Percentiles rank a stretch among this genome's conserved stretches.
Evolutionary conservation across 2,329 filamentous ascomycete species (phyloP).

Genomic region (Cladosporium sp.): DNA sequence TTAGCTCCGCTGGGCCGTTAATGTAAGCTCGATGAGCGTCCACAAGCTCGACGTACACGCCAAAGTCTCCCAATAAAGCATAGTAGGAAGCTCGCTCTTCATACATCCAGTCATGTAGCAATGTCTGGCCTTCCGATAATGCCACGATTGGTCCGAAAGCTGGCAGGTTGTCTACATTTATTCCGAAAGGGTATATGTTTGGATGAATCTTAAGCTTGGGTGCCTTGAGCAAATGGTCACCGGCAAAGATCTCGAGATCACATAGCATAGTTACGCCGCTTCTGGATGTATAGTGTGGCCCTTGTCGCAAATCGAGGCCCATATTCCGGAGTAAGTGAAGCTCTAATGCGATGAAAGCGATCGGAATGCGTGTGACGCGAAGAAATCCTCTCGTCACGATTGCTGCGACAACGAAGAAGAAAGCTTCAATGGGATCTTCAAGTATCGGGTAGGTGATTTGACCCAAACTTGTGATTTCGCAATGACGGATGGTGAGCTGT

Average conservation of each 20-base stretch:
- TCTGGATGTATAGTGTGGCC: not conserved
- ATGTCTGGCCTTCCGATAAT: not conserved
- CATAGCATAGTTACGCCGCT: not conserved
- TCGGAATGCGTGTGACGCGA: not conserved
- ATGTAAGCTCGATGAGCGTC: not conserved
- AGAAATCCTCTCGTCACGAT: not conserved
- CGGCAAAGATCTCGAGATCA: not conserved
- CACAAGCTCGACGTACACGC: not conserved
- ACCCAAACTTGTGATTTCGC: not conserved
- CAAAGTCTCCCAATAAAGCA: not conserved
- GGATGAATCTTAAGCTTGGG: not conserved
- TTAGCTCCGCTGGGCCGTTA: not conserved
- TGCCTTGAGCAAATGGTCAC: not conserved
- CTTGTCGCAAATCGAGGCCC: not conserved
- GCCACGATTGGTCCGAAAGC: not conserved
- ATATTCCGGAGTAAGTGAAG: not conserved
- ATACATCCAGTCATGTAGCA: conserved; percentile 8
- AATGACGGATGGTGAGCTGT: not conserved
- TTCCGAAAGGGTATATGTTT: conserved; percentile 5
- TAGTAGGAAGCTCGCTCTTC: not conserved
- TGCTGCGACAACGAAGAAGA: not conserved
- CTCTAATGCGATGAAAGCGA: not conserved
- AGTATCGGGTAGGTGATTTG: not conserved
- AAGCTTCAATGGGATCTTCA: not conserved
- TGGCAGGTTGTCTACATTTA: not conserved